Percentiles rank a stretch among this genome's conserved stretches.
Conservation (phyloP, 2,329 filamentous ascomycete species). For the Dothideomycetes sp. region DNA sequence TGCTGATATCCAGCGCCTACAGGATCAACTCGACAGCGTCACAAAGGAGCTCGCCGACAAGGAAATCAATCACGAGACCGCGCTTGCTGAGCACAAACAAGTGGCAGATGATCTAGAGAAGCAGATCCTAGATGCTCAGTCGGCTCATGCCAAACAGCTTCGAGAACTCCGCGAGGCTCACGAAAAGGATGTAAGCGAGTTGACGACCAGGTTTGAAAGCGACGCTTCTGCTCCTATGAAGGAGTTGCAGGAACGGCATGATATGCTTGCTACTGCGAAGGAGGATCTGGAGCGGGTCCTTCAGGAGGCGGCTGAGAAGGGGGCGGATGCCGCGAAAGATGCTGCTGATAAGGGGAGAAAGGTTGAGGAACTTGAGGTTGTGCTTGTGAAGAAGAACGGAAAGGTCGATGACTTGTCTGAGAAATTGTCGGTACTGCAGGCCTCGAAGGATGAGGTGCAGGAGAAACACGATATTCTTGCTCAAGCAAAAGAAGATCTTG, state of each 20-base stretch:
- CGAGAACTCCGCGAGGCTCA: neutral
- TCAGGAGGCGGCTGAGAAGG: neutral
- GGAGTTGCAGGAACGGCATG: no score
- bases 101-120: neutral
- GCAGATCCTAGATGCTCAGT: neutral
- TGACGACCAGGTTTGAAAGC: slow-evolving; percentile 6
- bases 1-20: no score
- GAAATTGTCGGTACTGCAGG: neutral
- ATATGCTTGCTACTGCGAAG: no score
- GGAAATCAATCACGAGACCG: neutral
- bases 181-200: neutral
- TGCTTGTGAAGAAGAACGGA: slow-evolving; percentile 3
- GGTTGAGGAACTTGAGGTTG: no score
- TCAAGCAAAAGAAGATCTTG: no score
- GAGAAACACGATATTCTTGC: no score
- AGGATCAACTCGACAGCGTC: neutral
- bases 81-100: neutral
- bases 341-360: neutral
- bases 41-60: slow-evolving; percentile 1
- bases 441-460: no score
- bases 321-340: neutral
- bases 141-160: no score
- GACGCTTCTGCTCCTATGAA: no score
- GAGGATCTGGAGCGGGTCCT: no score
- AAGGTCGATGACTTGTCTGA: neutral